Evolutionary conservation across 2,329 filamentous ascomycete genomes (phyloP), one percentile per base, ranked within the genome.

Genomic region (Claviceps spartinae): DNA sequence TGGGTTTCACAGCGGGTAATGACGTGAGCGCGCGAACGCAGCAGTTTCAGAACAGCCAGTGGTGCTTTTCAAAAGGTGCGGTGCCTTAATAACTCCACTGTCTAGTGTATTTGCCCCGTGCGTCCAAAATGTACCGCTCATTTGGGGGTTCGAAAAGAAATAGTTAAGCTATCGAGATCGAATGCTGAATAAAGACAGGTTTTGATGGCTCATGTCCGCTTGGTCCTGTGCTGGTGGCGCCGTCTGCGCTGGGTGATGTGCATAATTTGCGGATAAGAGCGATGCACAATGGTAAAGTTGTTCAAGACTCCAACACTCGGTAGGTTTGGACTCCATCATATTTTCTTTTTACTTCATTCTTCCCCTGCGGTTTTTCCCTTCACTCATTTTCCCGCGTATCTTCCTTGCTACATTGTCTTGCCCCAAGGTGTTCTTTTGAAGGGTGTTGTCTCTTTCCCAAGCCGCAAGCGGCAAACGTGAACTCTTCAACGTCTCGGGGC

Each of bases 131-230:
- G 30, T 34, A 34, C 30, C 30, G 30, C 30, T 34, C 30, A 34
- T 34, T 34, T 3, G 30, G 30, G 30, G 9, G 3, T 1, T 9
- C 9, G 3, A 4, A 4, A 3, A 34, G 30, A 11, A 4, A 34
- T 3, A 9, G 11, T 34, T 4, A 34, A 4, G 30, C 30, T 34
- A 9, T 34, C 8, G 9, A 11, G 30, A 34, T 34, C 9, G 30
- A 52, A 20, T 42, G 41, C 42, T 44, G 20, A 44, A 20, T 24
- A 3, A 13, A 13, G 13, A 7, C 0, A 63, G 71, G 36, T 0
- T 65, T 69, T 2, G 73, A 78, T 59, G 73, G 69, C 0, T 77
- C 72, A 52, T 76, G 71, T 53, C 75, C 74, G 0, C 70, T 77
- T 61, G 68, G 70, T 0, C 69, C 67, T 1, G 58, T 62, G 0